Base-by-base conservation (phyloP, 768 basidiomycete genomes). In the Pleurotus salmoneostramineus region DNA sequence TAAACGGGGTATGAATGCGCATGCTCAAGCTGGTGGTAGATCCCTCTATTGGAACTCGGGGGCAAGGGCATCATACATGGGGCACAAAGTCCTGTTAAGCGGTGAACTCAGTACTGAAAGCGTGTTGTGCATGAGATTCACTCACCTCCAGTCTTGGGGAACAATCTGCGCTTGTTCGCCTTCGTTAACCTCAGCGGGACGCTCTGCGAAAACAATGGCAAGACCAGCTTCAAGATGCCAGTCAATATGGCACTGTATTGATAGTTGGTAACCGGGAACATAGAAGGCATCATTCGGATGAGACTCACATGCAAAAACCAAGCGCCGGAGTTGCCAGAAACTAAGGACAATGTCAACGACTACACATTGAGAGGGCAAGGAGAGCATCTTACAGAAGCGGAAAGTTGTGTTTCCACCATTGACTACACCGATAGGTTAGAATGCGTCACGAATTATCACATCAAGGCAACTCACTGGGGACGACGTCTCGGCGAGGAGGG, bases 321-420 rank as follows among this genome's bases (percentile, higher is more conserved):
- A 5, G 81, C 79, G 21, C 87, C 87, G 0, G 87, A 74, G 69
- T 88, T 88, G 59, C 83, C 81, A 37, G 64, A 67, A 63, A 65
- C 61, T 62, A 33, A 36, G 6, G 8, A 31, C 14, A 14, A 3
- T 32, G 37, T 15, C 40, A 5, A 36, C 43, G 12, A 45, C 17
- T 35, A 15, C 46, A 34, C 40, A 48, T 50, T 4, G 10, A 12
- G 31, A 11, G 1, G 14, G 5, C 12, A 33, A 14, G 36, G 33
- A 45, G 8, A 21, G 17, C 15, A 2, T 63, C 65, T 17, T 62
- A 66, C 66, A 69, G 70, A 72, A 73, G 3, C 72, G 65, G 70
- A 74, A 72, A 2, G 72, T 74, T 3, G 67, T 69, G 65, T 72
- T 72, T 5, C 69, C 69, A 17, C 72, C 72, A 59, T 71, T 70